A percentile compares a stretch with the other conserved stretches of the same genome.
These are phyloP conservation scores for Penicillium herquei DNA, from an alignment of 495 filamentous ascomycete species.

Conservation along the genomic window DNA sequence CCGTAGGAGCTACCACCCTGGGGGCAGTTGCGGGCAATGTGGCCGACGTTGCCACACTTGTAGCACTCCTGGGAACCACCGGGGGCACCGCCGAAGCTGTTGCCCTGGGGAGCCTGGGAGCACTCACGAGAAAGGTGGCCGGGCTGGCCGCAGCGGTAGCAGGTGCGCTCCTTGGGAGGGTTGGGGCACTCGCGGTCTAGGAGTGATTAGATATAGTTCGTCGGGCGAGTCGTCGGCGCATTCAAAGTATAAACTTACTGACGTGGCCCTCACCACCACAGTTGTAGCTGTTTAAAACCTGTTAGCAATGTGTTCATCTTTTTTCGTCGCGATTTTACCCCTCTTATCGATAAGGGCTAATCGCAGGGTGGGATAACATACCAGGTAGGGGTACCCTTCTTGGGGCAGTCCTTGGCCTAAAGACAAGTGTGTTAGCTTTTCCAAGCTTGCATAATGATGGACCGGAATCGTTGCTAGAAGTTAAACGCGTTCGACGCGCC, in stretches of 20 bases:
- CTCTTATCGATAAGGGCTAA: background rate
- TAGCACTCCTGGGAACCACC: constrained; percentile 78
- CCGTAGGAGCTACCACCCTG: constrained; percentile 54
- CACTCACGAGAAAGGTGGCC: constrained; percentile 97
- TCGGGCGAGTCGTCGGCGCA: background rate
- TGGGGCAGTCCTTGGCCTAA: constrained; percentile 91
- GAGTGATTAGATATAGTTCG: constrained; percentile 5
- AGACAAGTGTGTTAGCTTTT: background rate
- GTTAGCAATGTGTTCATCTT: background rate
- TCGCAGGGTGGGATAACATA: constrained; percentile 35
- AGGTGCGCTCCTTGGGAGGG: constrained; percentile 90
- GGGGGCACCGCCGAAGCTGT: constrained; percentile 40
- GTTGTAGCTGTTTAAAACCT: constrained; percentile 60
- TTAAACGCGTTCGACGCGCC: no score
- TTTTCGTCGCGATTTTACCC: no score
- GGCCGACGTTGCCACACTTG: constrained; percentile 96
- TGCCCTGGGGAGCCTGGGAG: constrained; percentile 54
- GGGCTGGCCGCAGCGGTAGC: constrained; percentile 85
- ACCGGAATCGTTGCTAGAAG: no score
- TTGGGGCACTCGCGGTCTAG: constrained; percentile 86
- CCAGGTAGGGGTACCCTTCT: constrained; percentile 90
- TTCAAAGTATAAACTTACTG: constrained; percentile 53
- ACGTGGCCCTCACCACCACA: constrained; percentile 88
- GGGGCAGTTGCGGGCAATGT: constrained; percentile 95
- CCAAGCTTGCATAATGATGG: no score